phyloP scores from a whole-genome alignment of 1,139 yeast genomes.

The Suhomyces anneliseae region DNA sequence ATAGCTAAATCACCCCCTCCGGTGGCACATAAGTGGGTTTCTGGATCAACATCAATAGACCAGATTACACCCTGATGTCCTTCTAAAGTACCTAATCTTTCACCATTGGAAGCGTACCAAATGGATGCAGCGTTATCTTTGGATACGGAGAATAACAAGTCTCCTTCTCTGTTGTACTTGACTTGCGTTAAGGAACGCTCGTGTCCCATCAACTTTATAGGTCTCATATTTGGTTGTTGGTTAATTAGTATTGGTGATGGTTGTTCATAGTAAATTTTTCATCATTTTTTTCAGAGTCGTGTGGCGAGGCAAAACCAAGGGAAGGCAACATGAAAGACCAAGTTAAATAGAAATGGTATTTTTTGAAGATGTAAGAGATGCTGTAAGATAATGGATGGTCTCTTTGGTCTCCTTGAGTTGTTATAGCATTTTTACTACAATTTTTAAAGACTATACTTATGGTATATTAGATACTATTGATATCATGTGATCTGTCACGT shows the following conservation, averaged over 20 bases:
- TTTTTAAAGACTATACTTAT: too few relatives aligned
- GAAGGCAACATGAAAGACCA: background rate
- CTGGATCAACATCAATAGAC: constrained; percentile 85
- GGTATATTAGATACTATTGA: background rate
- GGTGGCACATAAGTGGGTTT: constrained; percentile 69
- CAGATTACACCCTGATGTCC: constrained; percentile 92
- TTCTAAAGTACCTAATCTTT: constrained; percentile 88
- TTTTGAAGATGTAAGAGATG: background rate
- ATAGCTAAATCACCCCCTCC: constrained; percentile 91
- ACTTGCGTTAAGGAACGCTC: constrained; percentile 90
- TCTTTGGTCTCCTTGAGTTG: background rate
- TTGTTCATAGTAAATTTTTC: constrained; percentile 12
- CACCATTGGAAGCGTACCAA: constrained; percentile 96
- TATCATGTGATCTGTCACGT: background rate
- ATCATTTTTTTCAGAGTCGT: constrained; percentile 12
- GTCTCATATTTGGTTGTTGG: constrained; percentile 38
- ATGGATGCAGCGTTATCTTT: constrained; percentile 87
- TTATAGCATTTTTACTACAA: too few relatives aligned
- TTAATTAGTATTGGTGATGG: constrained; percentile 5
- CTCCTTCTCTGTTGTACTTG: constrained; percentile 93
- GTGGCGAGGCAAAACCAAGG: constrained; percentile 1
- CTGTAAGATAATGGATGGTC: background rate
- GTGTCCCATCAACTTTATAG: constrained; percentile 68
- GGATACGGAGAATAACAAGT: constrained; percentile 86
- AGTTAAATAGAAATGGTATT: background rate